Percentiles rank a stretch among this genome's conserved stretches.
These are phyloP conservation scores for Candida albicans DNA, from an alignment of 1,139 yeast genomes.

Conservation along the genomic window DNA sequence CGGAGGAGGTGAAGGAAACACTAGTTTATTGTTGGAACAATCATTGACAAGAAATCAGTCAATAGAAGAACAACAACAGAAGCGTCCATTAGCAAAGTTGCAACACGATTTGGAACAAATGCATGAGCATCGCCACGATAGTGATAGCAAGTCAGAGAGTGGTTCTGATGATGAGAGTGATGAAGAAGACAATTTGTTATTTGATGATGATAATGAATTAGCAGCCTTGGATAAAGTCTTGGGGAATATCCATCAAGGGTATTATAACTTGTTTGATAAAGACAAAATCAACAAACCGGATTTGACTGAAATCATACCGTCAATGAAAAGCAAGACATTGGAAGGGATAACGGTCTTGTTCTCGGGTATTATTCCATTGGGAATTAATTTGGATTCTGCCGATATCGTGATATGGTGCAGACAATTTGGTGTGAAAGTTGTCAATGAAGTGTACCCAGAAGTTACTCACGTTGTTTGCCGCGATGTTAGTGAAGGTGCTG, in stretches of 20 bases:
- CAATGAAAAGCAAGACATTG: constrained; percentile 66
- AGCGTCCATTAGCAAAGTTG: constrained; percentile 79
- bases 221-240: constrained; percentile 63
- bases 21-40: constrained; percentile 48
- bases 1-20: constrained; percentile 50
- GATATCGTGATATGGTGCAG: constrained; percentile 92
- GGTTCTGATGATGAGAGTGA: constrained; percentile 21
- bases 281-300: constrained; percentile 43
- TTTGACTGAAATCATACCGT: constrained; percentile 68
- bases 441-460: constrained; percentile 65
- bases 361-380: constrained; percentile 84
- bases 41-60: constrained; percentile 58
- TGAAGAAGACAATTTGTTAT: constrained; percentile 53
- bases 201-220: constrained; percentile 82
- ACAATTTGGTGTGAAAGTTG: constrained; percentile 88
- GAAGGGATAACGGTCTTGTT: constrained; percentile 71
- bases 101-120: constrained; percentile 72
- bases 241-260: constrained; percentile 61
- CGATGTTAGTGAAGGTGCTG: constrained; percentile 58
- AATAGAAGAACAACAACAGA: constrained; percentile 66
- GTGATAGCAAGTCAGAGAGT: constrained; percentile 13
- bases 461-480: constrained; percentile 90
- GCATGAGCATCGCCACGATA: constrained; percentile 31
- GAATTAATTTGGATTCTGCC: constrained; percentile 64
- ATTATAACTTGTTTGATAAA: constrained; percentile 52